Evolutionary conservation across 495 filamentous ascomycete genomes (phyloP).

Genomic region (Penicillium simplicissimum): DNA sequence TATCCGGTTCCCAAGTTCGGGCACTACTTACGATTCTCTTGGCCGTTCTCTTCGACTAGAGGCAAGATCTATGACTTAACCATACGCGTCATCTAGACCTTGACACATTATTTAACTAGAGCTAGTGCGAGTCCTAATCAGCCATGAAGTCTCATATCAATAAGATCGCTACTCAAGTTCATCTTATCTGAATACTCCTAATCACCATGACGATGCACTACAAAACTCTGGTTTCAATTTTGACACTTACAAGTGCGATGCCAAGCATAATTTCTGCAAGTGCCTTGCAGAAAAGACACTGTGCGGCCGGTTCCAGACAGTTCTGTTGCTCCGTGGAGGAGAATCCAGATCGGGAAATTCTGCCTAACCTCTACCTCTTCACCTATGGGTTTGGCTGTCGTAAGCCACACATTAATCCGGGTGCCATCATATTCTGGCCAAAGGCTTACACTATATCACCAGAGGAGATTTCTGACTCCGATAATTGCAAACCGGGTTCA

Average conservation of each 20-base stretch:
- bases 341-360: neutral
- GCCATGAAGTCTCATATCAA: neutral
- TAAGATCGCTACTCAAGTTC: neutral
- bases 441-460: neutral
- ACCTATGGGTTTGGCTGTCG: neutral
- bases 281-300: neutral
- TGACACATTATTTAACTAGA: neutral
- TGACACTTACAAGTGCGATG: neutral
- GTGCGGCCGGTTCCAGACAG: neutral
- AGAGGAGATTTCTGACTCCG: neutral
- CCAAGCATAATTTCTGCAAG: constrained; percentile 1
- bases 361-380: neutral
- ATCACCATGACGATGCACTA: neutral
- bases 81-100: neutral
- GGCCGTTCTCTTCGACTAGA: neutral
- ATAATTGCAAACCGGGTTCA: neutral
- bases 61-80: neutral
- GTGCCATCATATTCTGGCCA: neutral
- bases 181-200: neutral
- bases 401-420: neutral
- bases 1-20: too few relatives aligned
- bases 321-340: neutral
- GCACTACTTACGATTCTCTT: neutral
- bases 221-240: neutral
- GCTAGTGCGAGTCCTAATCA: neutral